phyloP scores from a whole-genome alignment of 352 stramenopile species.

The Pythium phragmitis region DNA sequence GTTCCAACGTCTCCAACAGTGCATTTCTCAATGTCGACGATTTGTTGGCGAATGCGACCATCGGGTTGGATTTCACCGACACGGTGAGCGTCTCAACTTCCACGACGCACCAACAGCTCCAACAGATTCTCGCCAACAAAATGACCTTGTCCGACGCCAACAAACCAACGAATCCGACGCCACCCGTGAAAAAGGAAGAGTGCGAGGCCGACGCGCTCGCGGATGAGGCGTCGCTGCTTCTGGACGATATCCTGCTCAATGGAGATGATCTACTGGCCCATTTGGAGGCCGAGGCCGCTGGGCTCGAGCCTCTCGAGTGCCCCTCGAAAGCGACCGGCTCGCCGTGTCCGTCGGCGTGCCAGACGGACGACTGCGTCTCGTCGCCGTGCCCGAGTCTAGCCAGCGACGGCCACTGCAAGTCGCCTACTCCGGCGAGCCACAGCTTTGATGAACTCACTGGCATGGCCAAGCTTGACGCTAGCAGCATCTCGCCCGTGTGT shows the following conservation, averaged over 20 bases:
- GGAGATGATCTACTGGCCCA: slow-evolving; percentile 57
- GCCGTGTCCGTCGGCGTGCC: slow-evolving; percentile 39
- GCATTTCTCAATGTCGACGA: slow-evolving; percentile 33
- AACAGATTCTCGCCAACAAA: slow-evolving; percentile 13
- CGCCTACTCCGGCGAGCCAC: slow-evolving; percentile 17
- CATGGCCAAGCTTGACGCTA: slow-evolving; percentile 40
- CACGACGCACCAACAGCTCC: slow-evolving; percentile 17
- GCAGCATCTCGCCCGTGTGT: slow-evolving; percentile 31
- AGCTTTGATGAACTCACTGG: slow-evolving; percentile 29
- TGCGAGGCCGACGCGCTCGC: slow-evolving; percentile 7
- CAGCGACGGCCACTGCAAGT: slow-evolving; percentile 23
- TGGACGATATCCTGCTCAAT: slow-evolving; percentile 52
- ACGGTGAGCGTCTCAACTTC: slow-evolving; percentile 6
- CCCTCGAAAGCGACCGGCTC: slow-evolving; percentile 22
- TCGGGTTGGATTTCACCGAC: slow-evolving; percentile 24
- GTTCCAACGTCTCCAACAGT: neutral
- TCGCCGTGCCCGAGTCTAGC: slow-evolving; percentile 47
- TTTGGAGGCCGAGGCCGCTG: slow-evolving; percentile 34
- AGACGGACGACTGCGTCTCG: slow-evolving; percentile 51
- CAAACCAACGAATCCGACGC: slow-evolving; percentile 1
- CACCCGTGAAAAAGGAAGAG: neutral
- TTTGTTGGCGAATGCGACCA: slow-evolving; percentile 26
- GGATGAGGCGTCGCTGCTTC: slow-evolving; percentile 22
- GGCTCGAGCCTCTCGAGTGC: slow-evolving; percentile 14
- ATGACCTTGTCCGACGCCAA: neutral